phyloP scores from a whole-genome alignment of 257 asterid species.

The Solanum arcanum region DNA sequence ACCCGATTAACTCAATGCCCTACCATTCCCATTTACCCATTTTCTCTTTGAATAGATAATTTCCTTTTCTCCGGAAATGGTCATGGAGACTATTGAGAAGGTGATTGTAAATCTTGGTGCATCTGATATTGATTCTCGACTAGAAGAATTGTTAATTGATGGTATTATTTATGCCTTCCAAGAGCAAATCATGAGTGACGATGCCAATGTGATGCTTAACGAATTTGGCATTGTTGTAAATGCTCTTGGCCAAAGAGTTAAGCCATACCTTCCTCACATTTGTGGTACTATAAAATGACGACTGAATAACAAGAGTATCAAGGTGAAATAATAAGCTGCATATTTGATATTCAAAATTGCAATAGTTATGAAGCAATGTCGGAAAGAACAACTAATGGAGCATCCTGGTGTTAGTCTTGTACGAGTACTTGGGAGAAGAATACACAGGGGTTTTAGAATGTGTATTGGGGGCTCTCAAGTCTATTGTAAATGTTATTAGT shows the following conservation, averaged over 20 bases:
- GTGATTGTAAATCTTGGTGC: constrained; percentile 87
- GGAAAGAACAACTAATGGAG: constrained; percentile 64
- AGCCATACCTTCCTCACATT: constrained; percentile 82
- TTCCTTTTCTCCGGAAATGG: constrained; percentile 23
- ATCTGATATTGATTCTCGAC: constrained; percentile 77
- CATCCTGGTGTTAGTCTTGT: constrained; percentile 19
- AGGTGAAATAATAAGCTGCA: constrained; percentile 82
- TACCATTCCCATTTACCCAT: too few species aligned
- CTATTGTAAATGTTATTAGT: constrained; percentile 84
- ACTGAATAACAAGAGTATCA: constrained; percentile 79
- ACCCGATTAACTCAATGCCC: too few species aligned
- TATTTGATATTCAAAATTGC: constrained; percentile 82
- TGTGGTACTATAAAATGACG: constrained; percentile 94
- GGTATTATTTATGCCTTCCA: constrained; percentile 87
- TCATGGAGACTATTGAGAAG: constrained; percentile 91
- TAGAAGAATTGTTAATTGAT: constrained; percentile 76
- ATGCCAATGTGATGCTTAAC: constrained; percentile 86
- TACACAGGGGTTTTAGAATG: constrained; percentile 91
- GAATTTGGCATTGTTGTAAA: constrained; percentile 93
- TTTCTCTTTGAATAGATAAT: too few species aligned
- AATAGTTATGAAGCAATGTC: constrained; percentile 82
- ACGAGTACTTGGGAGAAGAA: constrained; percentile 81
- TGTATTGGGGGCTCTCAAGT: constrained; percentile 72
- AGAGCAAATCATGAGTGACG: constrained; percentile 78
- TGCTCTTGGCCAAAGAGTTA: constrained; percentile 80